phyloP scores from a whole-genome alignment of 75 land plant genomes.

The Ceratopteris richardii region DNA sequence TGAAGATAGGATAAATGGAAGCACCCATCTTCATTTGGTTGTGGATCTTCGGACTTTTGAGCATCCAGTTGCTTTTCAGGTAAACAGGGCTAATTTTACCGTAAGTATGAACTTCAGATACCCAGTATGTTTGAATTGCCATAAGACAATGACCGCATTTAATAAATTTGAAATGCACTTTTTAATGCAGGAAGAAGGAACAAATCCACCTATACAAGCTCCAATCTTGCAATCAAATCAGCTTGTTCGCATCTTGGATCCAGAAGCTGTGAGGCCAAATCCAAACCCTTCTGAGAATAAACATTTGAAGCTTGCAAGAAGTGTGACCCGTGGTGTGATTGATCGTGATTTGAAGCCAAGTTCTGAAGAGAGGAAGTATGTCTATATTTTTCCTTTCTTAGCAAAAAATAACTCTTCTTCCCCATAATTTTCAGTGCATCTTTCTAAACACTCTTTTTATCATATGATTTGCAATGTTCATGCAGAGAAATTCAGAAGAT shows the following conservation, averaged over 20 bases:
- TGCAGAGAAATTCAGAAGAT: constrained; percentile 71
- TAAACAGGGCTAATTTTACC: constrained; percentile 8
- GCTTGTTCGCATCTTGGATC: constrained; percentile 83
- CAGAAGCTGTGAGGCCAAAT: constrained; percentile 82
- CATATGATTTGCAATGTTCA: constrained; percentile 2
- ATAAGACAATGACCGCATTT: not conserved
- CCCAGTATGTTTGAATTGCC: constrained; percentile 1
- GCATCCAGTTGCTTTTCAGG: constrained; percentile 96
- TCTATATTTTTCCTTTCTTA: not conserved
- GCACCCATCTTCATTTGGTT: constrained; percentile 54
- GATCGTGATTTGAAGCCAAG: constrained; percentile 90
- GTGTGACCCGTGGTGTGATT: constrained; percentile 82
- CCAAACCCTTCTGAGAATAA: constrained; percentile 94
- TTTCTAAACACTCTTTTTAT: not conserved
- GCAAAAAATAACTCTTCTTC: too few relatives aligned
- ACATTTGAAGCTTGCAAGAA: constrained; percentile 90
- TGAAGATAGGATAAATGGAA: constrained; percentile 52
- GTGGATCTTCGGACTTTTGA: constrained; percentile 88
- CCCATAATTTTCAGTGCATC: constrained; percentile 1
- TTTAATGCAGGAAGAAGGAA: constrained; percentile 47
- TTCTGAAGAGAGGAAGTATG: constrained; percentile 75
- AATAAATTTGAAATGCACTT: not conserved
- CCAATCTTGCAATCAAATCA: constrained; percentile 84
- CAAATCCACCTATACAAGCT: constrained; percentile 63
- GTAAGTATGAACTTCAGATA: too few relatives aligned